These are phyloP conservation scores for Botrytis cinerea DNA, from an alignment of 2,329 filamentous ascomycete species.

Conservation along the genomic window DNA sequence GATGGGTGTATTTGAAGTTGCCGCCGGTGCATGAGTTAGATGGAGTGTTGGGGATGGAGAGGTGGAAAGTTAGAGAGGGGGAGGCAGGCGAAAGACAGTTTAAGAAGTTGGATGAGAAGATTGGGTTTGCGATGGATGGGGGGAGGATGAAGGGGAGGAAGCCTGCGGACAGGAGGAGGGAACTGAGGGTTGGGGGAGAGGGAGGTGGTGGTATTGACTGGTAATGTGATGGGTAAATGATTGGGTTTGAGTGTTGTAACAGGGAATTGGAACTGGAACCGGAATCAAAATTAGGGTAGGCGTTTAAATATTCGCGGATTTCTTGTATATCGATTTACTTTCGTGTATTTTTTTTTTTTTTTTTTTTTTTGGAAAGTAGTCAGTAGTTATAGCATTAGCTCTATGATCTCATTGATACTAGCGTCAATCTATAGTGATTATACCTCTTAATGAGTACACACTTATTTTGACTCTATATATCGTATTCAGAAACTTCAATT, in stretches of 20 bases:
- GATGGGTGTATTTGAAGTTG: slow-evolving; percentile 76
- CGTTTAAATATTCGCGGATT: neutral
- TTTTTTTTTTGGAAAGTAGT: too few species aligned
- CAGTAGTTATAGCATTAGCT: too few species aligned
- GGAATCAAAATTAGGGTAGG: neutral
- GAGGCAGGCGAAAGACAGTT: slow-evolving; percentile 51
- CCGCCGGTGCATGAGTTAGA: slow-evolving; percentile 82
- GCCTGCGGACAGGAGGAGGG: neutral
- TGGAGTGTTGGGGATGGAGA: slow-evolving; percentile 71
- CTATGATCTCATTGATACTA: too few species aligned
- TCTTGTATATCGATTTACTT: neutral
- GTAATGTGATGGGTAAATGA: neutral
- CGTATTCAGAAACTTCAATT: too few species aligned
- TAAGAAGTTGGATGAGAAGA: slow-evolving; percentile 40
- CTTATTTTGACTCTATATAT: too few species aligned
- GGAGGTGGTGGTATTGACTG: slow-evolving; percentile 18
- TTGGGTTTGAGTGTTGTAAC: neutral
- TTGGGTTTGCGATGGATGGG: slow-evolving; percentile 11
- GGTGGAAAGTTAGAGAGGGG: slow-evolving; percentile 75
- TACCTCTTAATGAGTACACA: too few species aligned
- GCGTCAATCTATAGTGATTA: too few species aligned
- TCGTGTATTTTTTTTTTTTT: too few species aligned
- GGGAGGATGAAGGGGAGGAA: slow-evolving; percentile 13
- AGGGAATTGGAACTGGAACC: neutral
- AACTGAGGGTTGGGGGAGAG: neutral